Evolutionary conservation across 2,329 filamentous ascomycete genomes (phyloP), one percentile per base, ranked within the genome.

Genomic region (Beauveria brongniartii): DNA sequence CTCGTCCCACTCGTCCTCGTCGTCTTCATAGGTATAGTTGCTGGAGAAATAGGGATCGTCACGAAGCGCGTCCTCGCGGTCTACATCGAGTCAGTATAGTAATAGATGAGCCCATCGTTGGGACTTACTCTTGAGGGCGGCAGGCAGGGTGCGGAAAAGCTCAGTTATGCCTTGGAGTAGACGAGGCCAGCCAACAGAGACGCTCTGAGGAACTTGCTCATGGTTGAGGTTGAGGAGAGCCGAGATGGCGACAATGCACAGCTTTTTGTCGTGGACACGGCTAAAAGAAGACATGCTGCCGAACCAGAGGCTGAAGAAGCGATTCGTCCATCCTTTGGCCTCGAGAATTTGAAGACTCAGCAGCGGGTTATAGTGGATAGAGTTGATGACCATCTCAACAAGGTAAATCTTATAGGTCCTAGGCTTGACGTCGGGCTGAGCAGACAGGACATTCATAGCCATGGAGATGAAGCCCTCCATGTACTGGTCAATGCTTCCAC

Each of bases 371-470:
- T 99, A 99, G 81, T 97, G 96, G 69, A 97, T 92, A 60, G 90
- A 87, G 75, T 97, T 97, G 80, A 99, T 96, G 62, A 99, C 87
- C 87, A 99, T 95, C 77, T 99, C 94, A 90, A 99, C 96, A 50
- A 99, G 78, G 73, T 99, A 93, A 59, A 97, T 92, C 69, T 91
- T 89, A 74, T 97, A 95, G 3, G 91, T 92, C 80, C 95, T 97
- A 67, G 95, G 87, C 75, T 92, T 92, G 56, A 90, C 80, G 65
- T 96, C 90, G 48, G 88, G 83, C 55, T 82, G 53, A 16, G 34
- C 85, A 24, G 80, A 85, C 44, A 99, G 82, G 43, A 92, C 87
- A 52, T 78, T 82, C 92, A 97, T 97, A 34, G 91, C 89, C 74
- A 97, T 87, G 67, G 85, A 85, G 67, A 97, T 87, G 74, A 99